Evolutionary conservation across 2,329 filamentous ascomycete species (phyloP), one percentile per base, ranked within the genome.

Genomic region (Diaporthe humulicola): DNA sequence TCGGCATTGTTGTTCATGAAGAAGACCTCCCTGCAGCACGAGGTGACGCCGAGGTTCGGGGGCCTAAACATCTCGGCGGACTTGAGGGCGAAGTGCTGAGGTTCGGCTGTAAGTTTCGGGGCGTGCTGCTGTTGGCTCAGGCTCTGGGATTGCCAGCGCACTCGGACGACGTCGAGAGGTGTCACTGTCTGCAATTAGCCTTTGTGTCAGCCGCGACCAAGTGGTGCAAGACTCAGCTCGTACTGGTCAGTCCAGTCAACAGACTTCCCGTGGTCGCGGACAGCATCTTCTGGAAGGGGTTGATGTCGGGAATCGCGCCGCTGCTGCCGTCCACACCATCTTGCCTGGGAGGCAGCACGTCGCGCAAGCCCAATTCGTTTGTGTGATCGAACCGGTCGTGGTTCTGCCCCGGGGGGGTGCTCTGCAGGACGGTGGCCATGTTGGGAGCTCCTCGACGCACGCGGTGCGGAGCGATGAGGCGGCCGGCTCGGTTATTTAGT

Each of bases 21-120:
- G 84, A 98, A 99, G 48, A 99, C 96, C 83, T 99, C 96, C 76
- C 97, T 93, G 82, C 97, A 99, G 85, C 97, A 99, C 52, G 96
- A 92, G 22, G 96, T 98, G 72, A 98, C 95, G 76, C 97, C 97
- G 67, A 98, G 90, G 80, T 96, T 95, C 40, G 94, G 83, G 3
- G 90, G 92, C 73, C 95, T 95, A 66, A 97, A 90, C 77, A 93
- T 91, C 76, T 91, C 92, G 57, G 45, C 82, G 81, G 89, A 85
- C 79, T 89, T 84, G 81, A 91, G 78, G 79, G 90, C 83, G 82
- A 93, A 83, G 84, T 88, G 87, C 81, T 89, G 85, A 78, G 90
- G 87, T 79, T 90, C 86, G 81, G 88, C 85, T 77, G 86, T 83
- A 79, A 89, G 86, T 74, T 83, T 81, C 76, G 88, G 84, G 71